Conservation (phyloP, 768 basidiomycete species). For the Clavulina sp. region DNA sequence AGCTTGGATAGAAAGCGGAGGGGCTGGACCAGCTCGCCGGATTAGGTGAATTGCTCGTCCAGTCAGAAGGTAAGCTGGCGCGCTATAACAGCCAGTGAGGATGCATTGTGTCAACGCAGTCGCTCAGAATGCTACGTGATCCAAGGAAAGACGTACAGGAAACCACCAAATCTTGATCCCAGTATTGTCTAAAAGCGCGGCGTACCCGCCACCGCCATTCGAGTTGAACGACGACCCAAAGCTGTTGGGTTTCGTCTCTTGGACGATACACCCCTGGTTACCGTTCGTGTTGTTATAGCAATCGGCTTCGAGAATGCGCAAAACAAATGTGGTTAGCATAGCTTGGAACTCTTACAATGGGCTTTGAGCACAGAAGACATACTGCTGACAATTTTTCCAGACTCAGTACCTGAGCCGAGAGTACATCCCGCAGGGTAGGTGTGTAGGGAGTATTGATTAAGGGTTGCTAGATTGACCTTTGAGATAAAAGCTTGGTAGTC, state of each 20-base stretch:
- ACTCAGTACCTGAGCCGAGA: background rate
- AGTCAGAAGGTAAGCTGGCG: background rate
- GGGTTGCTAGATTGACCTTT: background rate
- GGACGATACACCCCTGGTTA: constrained; percentile 1
- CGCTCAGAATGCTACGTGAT: background rate
- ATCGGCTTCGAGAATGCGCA: background rate
- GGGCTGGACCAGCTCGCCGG: background rate
- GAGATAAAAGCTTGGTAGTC: too few relatives aligned
- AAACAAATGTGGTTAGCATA: background rate
- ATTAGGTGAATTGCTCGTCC: background rate
- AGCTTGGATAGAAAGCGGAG: background rate
- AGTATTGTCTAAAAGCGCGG: background rate
- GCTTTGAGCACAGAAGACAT: too few relatives aligned
- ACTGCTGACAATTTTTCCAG: background rate
- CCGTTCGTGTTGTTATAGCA: constrained; percentile 1
- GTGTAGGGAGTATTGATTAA: too few relatives aligned
- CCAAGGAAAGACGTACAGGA: background rate
- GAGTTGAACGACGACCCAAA: background rate
- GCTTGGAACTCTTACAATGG: background rate
- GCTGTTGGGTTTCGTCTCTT: background rate
- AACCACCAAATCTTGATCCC: background rate
- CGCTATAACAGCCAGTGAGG: background rate
- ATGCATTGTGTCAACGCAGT: background rate
- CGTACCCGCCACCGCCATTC: background rate
- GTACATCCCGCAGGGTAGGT: too few relatives aligned